Conservation (phyloP, 768 basidiomycete species). For the Nevesoporus exiguus region DNA sequence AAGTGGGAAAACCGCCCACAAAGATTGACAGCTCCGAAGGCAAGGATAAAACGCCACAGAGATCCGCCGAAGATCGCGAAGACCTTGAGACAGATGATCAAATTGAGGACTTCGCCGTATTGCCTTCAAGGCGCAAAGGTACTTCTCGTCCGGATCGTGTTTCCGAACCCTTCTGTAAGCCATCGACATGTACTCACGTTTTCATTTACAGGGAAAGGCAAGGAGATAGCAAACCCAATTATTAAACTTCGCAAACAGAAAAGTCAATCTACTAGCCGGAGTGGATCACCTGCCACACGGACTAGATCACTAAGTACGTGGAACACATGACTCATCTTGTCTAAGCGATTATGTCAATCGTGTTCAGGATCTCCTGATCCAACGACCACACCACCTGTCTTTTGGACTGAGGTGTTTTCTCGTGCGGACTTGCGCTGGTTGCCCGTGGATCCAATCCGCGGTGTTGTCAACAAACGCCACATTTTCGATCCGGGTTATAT, state of each 20-base stretch:
- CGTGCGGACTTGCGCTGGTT: slow-evolving; percentile 90
- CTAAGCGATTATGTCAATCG: slow-evolving; percentile 24
- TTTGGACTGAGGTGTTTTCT: slow-evolving; percentile 98
- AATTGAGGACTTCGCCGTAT: slow-evolving; percentile 35
- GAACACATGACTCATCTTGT: slow-evolving; percentile 7
- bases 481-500: slow-evolving; percentile 67
- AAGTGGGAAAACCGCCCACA: slow-evolving; percentile 47
- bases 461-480: slow-evolving; percentile 74
- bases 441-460: slow-evolving; percentile 85
- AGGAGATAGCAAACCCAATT: slow-evolving; percentile 52
- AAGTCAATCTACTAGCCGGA: slow-evolving; percentile 44
- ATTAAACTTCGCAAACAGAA: slow-evolving; percentile 58
- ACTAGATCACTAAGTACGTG: slow-evolving; percentile 20
- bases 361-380: slow-evolving; percentile 43
- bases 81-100: slow-evolving; percentile 33
- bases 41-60: slow-evolving; percentile 32
- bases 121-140: slow-evolving; percentile 33
- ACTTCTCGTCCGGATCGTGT: slow-evolving; percentile 17
- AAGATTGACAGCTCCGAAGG: slow-evolving; percentile 40
- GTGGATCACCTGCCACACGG: slow-evolving; percentile 26
- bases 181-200: slow-evolving; percentile 6
- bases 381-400: slow-evolving; percentile 70
- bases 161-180: slow-evolving; percentile 1
- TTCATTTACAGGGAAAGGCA: slow-evolving; percentile 47
- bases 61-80: slow-evolving; percentile 17